A percentile compares a stretch with the other conserved stretches of the same genome.
These are phyloP conservation scores for Daldinia vernicosa DNA, from an alignment of 495 filamentous ascomycete species.

Conservation along the genomic window DNA sequence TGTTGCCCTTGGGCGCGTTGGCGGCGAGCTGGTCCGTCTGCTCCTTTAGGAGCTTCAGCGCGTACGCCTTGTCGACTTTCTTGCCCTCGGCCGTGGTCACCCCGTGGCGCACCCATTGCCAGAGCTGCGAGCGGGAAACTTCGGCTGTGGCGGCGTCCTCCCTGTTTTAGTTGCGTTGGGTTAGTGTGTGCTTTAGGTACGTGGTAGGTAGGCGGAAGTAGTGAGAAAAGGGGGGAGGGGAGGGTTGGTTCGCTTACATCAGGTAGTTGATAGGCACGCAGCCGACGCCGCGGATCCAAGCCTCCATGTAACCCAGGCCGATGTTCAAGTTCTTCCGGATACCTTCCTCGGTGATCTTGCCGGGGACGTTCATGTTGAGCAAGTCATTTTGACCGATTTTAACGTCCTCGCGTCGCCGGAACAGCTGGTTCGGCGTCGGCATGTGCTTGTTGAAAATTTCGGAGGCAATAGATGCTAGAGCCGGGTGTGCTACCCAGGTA, in stretches of 20 bases:
- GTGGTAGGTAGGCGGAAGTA: neutral
- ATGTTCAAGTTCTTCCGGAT: conserved; percentile 99
- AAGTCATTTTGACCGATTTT: conserved; percentile 87
- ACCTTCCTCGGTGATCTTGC: conserved; percentile 90
- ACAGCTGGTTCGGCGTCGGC: conserved; percentile 98
- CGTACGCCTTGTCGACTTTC: conserved; percentile 90
- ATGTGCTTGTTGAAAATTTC: conserved; percentile 99
- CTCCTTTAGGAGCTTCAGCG: conserved; percentile 84
- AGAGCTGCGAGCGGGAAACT: conserved; percentile 89
- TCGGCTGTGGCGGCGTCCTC: conserved; percentile 98
- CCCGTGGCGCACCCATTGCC: conserved; percentile 94
- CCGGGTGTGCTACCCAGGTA: conserved; percentile 96
- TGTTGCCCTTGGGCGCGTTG: conserved; percentile 88
- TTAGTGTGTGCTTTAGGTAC: neutral
- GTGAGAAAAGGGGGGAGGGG: conserved; percentile 12
- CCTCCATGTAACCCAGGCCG: conserved; percentile 98
- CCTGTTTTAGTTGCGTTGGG: conserved; percentile 45
- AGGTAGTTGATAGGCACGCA: conserved; percentile 98
- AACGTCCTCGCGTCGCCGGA: conserved; percentile 89
- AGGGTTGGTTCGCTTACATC: conserved; percentile 66
- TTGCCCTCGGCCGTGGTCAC: conserved; percentile 88
- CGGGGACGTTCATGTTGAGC: conserved; percentile 98
- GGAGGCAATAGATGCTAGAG: conserved; percentile 84
- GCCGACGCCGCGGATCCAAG: conserved; percentile 92
- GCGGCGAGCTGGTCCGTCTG: conserved; percentile 77